These are phyloP conservation scores for Pulveroboletus sp. DNA, from an alignment of 768 basidiomycete genomes.

Conservation along the genomic window DNA sequence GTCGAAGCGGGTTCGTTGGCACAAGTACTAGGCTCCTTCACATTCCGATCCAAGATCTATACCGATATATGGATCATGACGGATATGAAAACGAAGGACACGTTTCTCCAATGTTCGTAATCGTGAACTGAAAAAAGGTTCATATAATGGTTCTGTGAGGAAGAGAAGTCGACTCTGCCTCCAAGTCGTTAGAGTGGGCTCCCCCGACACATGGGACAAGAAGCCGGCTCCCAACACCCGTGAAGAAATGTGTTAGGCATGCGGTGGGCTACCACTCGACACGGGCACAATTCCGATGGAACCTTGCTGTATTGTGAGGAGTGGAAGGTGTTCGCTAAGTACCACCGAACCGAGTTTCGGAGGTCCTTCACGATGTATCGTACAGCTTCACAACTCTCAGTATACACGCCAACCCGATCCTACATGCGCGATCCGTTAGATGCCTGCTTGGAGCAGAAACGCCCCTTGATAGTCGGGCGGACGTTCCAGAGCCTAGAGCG, in stretches of 20 bases:
- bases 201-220: too few relatives aligned
- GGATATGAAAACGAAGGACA: neutral
- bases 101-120: neutral
- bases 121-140: neutral
- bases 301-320: neutral
- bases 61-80: neutral
- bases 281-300: neutral
- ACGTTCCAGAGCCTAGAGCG: neutral
- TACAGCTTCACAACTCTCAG: too few relatives aligned
- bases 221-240: too few relatives aligned
- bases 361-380: too few relatives aligned
- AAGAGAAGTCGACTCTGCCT: neutral
- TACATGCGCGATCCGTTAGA: too few relatives aligned
- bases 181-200: neutral
- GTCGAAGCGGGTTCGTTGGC: neutral
- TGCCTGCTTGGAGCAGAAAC: too few relatives aligned
- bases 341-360: neutral
- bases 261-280: neutral
- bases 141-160: neutral
- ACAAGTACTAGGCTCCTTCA: neutral
- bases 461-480: too few relatives aligned
- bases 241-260: neutral
- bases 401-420: too few relatives aligned
- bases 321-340: too few relatives aligned
- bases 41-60: neutral